These are phyloP conservation scores for Scheffersomyces illinoinensis DNA, from an alignment of 1,139 yeast genomes.

Conservation along the genomic window DNA sequence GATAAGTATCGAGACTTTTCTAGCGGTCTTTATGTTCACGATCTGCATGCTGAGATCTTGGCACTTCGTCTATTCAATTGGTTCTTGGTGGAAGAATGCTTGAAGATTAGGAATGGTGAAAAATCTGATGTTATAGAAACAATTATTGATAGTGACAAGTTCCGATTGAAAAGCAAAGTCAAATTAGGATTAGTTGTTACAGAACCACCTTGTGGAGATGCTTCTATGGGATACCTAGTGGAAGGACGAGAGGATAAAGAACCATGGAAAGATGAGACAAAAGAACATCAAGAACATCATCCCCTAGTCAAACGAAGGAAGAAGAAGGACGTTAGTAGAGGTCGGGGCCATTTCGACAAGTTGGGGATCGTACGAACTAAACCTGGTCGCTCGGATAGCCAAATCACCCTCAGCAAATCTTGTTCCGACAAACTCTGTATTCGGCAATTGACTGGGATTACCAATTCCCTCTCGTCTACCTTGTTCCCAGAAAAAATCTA, in stretches of 20 bases:
- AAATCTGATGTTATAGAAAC: constrained; percentile 20
- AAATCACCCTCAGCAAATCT: constrained; percentile 70
- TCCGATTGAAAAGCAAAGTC: constrained; percentile 30
- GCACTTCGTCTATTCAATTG: constrained; percentile 68
- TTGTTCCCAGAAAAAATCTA: constrained; percentile 45
- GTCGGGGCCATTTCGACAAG: constrained; percentile 59
- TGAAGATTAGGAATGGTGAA: constrained; percentile 5
- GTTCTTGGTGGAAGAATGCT: constrained; percentile 32
- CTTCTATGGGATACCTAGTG: constrained; percentile 52
- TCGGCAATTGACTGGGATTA: constrained; percentile 62
- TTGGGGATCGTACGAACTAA: constrained; percentile 79
- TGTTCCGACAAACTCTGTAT: constrained; percentile 82
- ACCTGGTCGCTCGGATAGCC: constrained; percentile 85
- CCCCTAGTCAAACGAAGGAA: constrained; percentile 2
- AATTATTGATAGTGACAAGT: constrained; percentile 13
- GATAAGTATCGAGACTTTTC: constrained; percentile 43
- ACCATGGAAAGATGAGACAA: constrained; percentile 10
- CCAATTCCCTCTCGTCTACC: constrained; percentile 49
- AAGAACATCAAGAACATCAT: neutral
- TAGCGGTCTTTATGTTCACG: constrained; percentile 70
- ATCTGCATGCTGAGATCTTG: constrained; percentile 85
- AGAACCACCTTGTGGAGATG: constrained; percentile 93
- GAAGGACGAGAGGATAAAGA: constrained; percentile 11
- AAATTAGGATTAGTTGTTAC: constrained; percentile 65
- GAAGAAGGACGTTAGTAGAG: constrained; percentile 38